Evolutionary conservation across 2,329 filamentous ascomycete genomes (phyloP).

Genomic region (Colletotrichum chlorophyti): DNA sequence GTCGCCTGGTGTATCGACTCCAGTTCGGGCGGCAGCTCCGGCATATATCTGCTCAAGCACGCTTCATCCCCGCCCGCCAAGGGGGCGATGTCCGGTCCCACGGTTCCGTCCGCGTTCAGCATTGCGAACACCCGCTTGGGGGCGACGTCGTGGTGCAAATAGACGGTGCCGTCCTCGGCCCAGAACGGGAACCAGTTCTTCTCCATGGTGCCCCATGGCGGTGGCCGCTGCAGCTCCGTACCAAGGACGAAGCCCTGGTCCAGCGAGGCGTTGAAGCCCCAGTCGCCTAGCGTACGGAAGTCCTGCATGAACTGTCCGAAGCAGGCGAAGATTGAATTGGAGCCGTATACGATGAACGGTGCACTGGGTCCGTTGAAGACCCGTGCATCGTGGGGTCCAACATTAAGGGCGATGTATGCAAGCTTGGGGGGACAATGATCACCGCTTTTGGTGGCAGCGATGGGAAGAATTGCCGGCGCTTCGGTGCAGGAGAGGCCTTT

Average conservation of each 20-base stretch:
- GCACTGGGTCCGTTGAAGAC: slow-evolving; percentile 60
- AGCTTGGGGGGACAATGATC: slow-evolving; percentile 51
- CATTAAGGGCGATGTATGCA: slow-evolving; percentile 47
- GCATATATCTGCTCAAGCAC: slow-evolving; percentile 56
- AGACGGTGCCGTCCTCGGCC: slow-evolving; percentile 52
- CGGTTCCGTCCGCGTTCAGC: slow-evolving; percentile 51
- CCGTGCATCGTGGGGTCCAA: slow-evolving; percentile 65
- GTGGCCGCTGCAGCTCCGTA: slow-evolving; percentile 59
- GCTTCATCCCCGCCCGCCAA: slow-evolving; percentile 45
- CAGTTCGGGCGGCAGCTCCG: slow-evolving; percentile 39
- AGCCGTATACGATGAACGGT: slow-evolving; percentile 61
- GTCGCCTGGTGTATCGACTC: slow-evolving; percentile 66
- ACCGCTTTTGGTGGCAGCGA: slow-evolving; percentile 48
- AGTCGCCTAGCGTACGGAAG: slow-evolving; percentile 55
- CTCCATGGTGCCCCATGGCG: slow-evolving; percentile 53
- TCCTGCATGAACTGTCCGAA: slow-evolving; percentile 65
- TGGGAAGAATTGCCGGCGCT: slow-evolving; percentile 49
- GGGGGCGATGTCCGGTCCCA: slow-evolving; percentile 53
- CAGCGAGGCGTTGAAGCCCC: slow-evolving; percentile 38
- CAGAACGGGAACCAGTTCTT: slow-evolving; percentile 72
- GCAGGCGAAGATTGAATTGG: slow-evolving; percentile 60
- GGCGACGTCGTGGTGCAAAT: slow-evolving; percentile 59
- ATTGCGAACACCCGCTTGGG: slow-evolving; percentile 57
- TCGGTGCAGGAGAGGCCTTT: slow-evolving; percentile 50
- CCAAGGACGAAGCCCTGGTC: slow-evolving; percentile 45